Percentiles rank a stretch among this genome's conserved stretches.
phyloP scores from a whole-genome alignment of 306 rosid species.

The Quercus engelmannii region DNA sequence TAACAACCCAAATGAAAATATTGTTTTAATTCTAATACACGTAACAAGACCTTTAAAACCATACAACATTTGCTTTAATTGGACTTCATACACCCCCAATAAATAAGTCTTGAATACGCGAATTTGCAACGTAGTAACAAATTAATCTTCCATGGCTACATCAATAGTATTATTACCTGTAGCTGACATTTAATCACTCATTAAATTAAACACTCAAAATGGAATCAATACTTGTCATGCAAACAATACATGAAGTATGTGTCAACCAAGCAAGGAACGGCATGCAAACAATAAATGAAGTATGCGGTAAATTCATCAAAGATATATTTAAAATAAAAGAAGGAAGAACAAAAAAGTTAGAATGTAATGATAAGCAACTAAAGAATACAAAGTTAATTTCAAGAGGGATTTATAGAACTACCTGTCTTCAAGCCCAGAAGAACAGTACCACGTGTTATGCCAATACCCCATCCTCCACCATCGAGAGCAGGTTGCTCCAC shows the following conservation, averaged over 20 bases:
- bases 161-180: neutral
- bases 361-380: neutral
- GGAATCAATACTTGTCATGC: neutral
- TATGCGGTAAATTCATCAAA: neutral
- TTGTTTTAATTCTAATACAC: no score
- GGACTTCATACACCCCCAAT: no score
- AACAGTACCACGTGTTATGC: slow-evolving; percentile 81
- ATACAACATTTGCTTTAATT: no score
- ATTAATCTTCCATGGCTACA: no score
- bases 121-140: no score
- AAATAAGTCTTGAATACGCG: no score
- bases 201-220: neutral
- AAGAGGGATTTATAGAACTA: slow-evolving; percentile 24
- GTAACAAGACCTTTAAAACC: no score
- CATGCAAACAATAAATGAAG: neutral
- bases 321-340: neutral
- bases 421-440: slow-evolving; percentile 73
- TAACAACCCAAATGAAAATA: no score
- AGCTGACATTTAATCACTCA: neutral
- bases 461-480: slow-evolving; percentile 75
- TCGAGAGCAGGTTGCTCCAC: slow-evolving; percentile 72
- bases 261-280: neutral
- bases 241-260: neutral
- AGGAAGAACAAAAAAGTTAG: neutral
- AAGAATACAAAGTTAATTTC: slow-evolving; percentile 1